These are phyloP conservation scores for Pseudozyma thailandica DNA, from an alignment of 1,284 basidiomycete genomes.

Conservation along the genomic window DNA sequence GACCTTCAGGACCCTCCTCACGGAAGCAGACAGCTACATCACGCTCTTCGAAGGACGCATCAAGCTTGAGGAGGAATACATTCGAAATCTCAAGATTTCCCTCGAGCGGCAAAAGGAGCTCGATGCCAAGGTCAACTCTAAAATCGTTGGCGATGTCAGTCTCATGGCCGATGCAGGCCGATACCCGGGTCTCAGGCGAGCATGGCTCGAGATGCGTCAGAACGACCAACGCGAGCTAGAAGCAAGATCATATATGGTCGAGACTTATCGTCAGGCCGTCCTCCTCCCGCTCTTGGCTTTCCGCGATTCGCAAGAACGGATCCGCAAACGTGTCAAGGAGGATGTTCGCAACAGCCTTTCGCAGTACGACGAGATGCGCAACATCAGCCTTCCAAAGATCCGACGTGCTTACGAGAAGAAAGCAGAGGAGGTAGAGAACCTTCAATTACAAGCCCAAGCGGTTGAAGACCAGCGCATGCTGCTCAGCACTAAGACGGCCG, in stretches of 20 bases:
- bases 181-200: conserved; percentile 36
- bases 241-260: conserved; percentile 50
- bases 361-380: conserved; percentile 63
- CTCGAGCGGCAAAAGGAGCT: conserved; percentile 59
- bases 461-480: conserved; percentile 63
- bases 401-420: conserved; percentile 58
- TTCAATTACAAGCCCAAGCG: conserved; percentile 60
- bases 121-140: conserved; percentile 57
- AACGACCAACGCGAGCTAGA: conserved; percentile 59
- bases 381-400: conserved; percentile 53
- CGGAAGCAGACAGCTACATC: conserved; percentile 62
- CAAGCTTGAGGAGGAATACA: conserved; percentile 64
- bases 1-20: conserved; percentile 53
- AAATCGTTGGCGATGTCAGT: conserved; percentile 41
- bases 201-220: conserved; percentile 58
- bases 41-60: conserved; percentile 56
- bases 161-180: conserved; percentile 44
- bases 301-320: conserved; percentile 62
- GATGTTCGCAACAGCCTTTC: conserved; percentile 53
- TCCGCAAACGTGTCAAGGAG: conserved; percentile 63
- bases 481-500: conserved; percentile 37
- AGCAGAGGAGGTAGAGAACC: conserved; percentile 61
- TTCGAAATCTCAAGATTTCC: conserved; percentile 39
- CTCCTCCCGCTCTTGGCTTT: conserved; percentile 60
- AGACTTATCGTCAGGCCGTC: conserved; percentile 48